These are phyloP conservation scores for Plantago rigida DNA, from an alignment of 305 asterid species.

Conservation along the genomic window DNA sequence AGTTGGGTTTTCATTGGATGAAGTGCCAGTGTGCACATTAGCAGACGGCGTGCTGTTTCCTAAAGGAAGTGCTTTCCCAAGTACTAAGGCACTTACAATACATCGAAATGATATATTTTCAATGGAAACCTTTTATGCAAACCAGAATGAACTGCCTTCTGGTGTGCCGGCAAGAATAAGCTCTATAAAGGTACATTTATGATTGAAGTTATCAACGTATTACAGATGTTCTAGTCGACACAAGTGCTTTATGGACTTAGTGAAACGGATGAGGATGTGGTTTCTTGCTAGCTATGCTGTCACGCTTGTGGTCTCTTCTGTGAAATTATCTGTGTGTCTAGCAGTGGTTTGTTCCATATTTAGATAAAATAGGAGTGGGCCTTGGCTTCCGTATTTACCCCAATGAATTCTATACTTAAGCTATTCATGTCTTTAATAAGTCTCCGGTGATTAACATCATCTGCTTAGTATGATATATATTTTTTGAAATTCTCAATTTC, in stretches of 20 bases:
- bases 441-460: slow-evolving; percentile 5
- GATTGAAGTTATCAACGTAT: slow-evolving; percentile 16
- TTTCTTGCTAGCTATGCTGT: not conserved
- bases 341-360: not conserved
- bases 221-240: not conserved
- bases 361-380: not conserved
- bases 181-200: slow-evolving; percentile 47
- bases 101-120: slow-evolving; percentile 54
- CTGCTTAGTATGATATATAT: slow-evolving; percentile 8
- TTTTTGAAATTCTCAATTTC: slow-evolving; percentile 15
- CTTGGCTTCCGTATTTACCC: no score
- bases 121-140: slow-evolving; percentile 59
- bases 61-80: slow-evolving; percentile 63
- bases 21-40: slow-evolving; percentile 42
- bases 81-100: slow-evolving; percentile 56
- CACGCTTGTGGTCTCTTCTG: not conserved
- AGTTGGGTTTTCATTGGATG: slow-evolving; percentile 61
- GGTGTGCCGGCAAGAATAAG: slow-evolving; percentile 55
- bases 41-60: slow-evolving; percentile 53
- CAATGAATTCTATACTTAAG: slow-evolving; percentile 13
- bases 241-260: not conserved
- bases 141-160: slow-evolving; percentile 66
- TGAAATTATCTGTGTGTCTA: not conserved
- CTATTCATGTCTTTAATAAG: slow-evolving; percentile 19
- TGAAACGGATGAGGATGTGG: not conserved